Percentiles rank a stretch among this genome's conserved stretches.
Conservation (phyloP, 192 early-diverging fungal species). For the Backusella circina region DNA sequence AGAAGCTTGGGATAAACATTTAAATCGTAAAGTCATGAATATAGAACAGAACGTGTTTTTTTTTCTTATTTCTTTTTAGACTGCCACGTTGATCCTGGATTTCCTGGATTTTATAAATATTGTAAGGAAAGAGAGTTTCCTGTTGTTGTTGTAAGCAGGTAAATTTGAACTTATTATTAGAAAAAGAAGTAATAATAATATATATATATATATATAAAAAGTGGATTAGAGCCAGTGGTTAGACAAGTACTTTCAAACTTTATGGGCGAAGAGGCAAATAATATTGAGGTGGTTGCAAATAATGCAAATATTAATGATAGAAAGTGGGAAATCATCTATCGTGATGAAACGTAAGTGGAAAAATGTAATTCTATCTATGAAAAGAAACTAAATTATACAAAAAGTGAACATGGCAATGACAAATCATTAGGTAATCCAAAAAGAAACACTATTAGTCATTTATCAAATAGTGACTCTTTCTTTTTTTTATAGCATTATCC, state of each 20-base stretch:
- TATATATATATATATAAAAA: neutral
- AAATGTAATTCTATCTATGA: constrained; percentile 7
- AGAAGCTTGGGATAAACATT: constrained; percentile 34
- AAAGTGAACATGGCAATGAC: constrained; percentile 60
- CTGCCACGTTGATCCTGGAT: constrained; percentile 60
- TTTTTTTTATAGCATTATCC: constrained; percentile 15
- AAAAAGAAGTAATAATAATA: neutral
- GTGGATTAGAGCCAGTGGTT: constrained; percentile 54
- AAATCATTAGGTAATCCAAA: constrained; percentile 43
- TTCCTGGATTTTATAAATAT: constrained; percentile 51
- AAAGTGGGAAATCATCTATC: constrained; percentile 61
- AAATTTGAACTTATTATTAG: neutral
- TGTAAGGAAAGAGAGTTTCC: constrained; percentile 48
- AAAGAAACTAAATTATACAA: neutral
- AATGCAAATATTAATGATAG: constrained; percentile 36
- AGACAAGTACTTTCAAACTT: constrained; percentile 47
- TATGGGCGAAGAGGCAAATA: constrained; percentile 42
- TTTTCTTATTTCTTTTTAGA: constrained; percentile 17
- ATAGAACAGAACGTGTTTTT: neutral
- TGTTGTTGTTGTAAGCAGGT: constrained; percentile 60
- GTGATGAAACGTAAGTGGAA: constrained; percentile 50
- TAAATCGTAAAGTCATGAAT: constrained; percentile 16
- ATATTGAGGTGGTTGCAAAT: constrained; percentile 61
- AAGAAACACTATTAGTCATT: neutral
- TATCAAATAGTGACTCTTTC: neutral